Base-by-base conservation (phyloP, 2,329 filamentous ascomycete species). In the Xylariaceae sp. region DNA sequence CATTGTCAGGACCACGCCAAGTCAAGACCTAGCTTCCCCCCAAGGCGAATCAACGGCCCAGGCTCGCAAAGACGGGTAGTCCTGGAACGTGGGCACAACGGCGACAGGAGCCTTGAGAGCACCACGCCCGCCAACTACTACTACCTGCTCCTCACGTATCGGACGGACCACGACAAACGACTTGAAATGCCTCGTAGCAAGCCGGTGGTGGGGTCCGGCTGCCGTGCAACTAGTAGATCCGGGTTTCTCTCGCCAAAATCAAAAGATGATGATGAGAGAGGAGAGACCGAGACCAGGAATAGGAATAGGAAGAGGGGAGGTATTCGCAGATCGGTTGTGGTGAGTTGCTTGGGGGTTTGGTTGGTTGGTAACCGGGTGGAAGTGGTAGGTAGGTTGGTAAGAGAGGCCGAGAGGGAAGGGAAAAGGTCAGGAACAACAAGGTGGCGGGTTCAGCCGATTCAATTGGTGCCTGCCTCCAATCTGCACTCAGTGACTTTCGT, bases 1-100 rank as follows among this genome's bases (percentile, higher is more conserved):
- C 59, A 63, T 63, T 56, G 62, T 64, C 47, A 56, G 63, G 56
- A 65, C 57, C 56, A 56, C 51, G 39, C 49, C 61, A 17, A 53
- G 45, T 44, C 50, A 55, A 64, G 51, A 18, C 35, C 30, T 37
- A 30, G 23, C 23, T n/a, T 18, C 30, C 34, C 51, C 51, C 5
- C 45, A 23, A 48, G 18, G 53, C 52, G 39, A 56, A 52, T 30
- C 55, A 55, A 55, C 30, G 60, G 34, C 55, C 35, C 23, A 17
- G 52, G n/a, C 50, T n/a, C 45, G 23, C 55, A 18, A 57, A 51
- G 39, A 52, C 15, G 53, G 23, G 4, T 4, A 5, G 5, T 7
- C 57, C 54, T 18, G 17, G 52, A 48, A 45, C 15, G 52, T 56
- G 30, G 53, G 49, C 51, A 63, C 35, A 58, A 42, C 54, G 10